Conservation (phyloP, 139 green algal genomes). For the Bryopsis sp. region DNA sequence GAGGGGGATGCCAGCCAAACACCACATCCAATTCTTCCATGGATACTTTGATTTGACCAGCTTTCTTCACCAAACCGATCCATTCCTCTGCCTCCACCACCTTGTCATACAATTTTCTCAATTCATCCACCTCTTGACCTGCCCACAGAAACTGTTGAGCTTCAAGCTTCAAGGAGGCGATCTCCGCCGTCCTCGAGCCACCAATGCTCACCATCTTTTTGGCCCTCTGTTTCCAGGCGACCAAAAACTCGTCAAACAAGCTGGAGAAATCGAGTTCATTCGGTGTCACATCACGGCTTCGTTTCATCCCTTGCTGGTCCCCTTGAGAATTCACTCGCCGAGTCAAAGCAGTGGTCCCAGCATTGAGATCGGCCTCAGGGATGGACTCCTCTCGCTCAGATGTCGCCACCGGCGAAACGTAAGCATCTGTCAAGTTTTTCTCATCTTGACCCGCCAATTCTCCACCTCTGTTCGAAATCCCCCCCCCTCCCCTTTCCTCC, state of each 20-base stretch:
- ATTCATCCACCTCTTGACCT: constrained; percentile 1
- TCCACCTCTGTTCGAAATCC: neutral
- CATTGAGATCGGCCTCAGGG: neutral
- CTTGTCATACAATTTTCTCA: neutral
- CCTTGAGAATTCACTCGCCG: neutral
- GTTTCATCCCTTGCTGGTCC: neutral
- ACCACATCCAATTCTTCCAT: constrained; percentile 3
- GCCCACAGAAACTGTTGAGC: constrained; percentile 11
- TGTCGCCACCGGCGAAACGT: neutral
- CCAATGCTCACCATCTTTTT: neutral
- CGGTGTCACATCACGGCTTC: neutral
- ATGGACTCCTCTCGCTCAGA: neutral
- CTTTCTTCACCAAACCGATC: neutral
- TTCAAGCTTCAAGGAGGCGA: neutral
- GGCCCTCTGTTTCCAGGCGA: neutral
- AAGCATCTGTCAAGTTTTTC: neutral
- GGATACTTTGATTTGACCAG: neutral
- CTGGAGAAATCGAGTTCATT: neutral
- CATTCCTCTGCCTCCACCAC: neutral
- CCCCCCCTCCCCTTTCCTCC: neutral
- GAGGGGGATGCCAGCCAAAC: neutral
- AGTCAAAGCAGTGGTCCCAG: neutral
- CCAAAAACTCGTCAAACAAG: neutral
- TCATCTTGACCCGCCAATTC: neutral
- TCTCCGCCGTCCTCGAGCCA: neutral